Base-by-base conservation (phyloP, 1,139 yeast species). In the Kurtzmaniella quercitrusa region DNA sequence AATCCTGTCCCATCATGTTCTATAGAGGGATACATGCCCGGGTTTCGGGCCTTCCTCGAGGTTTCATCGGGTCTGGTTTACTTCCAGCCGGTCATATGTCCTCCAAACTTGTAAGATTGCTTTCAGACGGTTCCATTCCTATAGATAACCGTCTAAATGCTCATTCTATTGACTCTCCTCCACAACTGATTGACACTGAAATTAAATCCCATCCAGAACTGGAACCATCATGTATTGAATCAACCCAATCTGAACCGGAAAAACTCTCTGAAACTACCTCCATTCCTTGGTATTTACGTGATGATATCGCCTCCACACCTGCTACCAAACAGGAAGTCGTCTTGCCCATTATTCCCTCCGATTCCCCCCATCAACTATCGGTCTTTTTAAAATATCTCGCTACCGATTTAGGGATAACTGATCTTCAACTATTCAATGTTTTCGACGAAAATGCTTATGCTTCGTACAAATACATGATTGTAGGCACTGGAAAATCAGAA, bases 401-500 rank as follows among this genome's bases (percentile, higher is more conserved):
- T 1, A 59, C 68, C 14, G 83, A 84, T 37, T 72, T 86, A 50
- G 96, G 96, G 8, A 65, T 90, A 41, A 66, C 67, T 3, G 81
- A 87, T 46, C 57, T 89, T 33, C 59, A 66, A 38, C 57, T 90
- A 1, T 79, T 85, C 52, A 95, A 73, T 47, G 51, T 73, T 37
- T 69, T 68, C 7, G 60, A 65, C 8, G 68, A 68, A 23, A 76
- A 74, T 40, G 73, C 75, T 3, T 75, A 70, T 42, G 57, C 62
- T 41, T 56, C 61, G 3, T 69, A 73, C 36, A 65, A 73, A 2
- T 81, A 71, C 54, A 77, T 85, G 66, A 64, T 90, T 4, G 65
- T 91, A 1, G 77, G 82, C n/a, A 77, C 94, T 0, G 96, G 96
- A 2, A 85, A 83, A 57, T 82, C 93, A 23, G 79, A 81, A 38